Conservation (phyloP, 257 asterid species). For the Nicotiana sylvestris region DNA sequence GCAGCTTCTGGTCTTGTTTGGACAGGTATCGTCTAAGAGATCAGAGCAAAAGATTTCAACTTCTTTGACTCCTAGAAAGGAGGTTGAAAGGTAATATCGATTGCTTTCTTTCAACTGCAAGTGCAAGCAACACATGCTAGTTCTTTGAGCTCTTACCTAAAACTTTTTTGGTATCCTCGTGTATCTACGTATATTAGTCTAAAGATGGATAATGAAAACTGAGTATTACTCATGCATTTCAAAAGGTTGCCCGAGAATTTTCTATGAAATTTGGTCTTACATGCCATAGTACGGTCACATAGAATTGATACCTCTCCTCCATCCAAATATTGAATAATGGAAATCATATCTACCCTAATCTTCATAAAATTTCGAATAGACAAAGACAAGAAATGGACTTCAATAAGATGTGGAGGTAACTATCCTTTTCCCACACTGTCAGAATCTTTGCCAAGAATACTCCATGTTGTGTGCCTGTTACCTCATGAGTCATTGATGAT, state of each 20-base stretch:
- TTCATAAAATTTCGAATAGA: background rate
- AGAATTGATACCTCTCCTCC: background rate
- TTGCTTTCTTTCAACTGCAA: conserved; percentile 1
- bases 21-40: conserved; percentile 40
- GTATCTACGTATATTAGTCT: background rate
- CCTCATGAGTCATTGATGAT: background rate
- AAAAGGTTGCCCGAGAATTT: background rate
- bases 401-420: background rate
- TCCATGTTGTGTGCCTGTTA: background rate
- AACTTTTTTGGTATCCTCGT: background rate
- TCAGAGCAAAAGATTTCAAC: conserved; percentile 37
- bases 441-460: background rate
- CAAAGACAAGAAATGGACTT: background rate
- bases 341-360: background rate
- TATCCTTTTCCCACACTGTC: background rate
- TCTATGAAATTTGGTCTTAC: background rate
- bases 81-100: conserved; percentile 52
- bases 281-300: background rate
- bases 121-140: background rate
- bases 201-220: background rate
- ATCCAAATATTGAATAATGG: background rate
- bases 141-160: background rate
- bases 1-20: background rate
- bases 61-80: conserved; percentile 39
- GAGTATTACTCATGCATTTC: background rate